A percentile compares a stretch with the other conserved stretches of the same genome.
phyloP scores from a whole-genome alignment of 805 yeast genomes.

The Lipomyces sp. region DNA sequence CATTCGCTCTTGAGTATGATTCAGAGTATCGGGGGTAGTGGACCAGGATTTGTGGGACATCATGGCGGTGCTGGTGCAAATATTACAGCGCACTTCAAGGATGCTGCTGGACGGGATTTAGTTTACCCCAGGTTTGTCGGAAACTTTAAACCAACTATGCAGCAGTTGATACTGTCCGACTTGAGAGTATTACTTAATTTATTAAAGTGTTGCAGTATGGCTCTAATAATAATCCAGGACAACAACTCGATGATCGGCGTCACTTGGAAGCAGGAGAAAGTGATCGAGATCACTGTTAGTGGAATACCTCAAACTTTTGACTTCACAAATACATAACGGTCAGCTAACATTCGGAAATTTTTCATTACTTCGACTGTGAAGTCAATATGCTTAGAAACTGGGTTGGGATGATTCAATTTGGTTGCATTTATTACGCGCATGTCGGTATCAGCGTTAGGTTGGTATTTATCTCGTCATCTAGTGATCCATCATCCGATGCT shows the following conservation, averaged over 20 bases:
- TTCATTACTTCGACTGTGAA: not conserved
- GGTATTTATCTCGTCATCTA: not conserved
- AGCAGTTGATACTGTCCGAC: conserved; percentile 9
- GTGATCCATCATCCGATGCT: no score
- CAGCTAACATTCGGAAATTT: not conserved
- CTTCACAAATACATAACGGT: conserved; percentile 24
- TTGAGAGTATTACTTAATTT: conserved; percentile 14
- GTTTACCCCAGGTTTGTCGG: conserved; percentile 36
- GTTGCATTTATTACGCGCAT: not conserved
- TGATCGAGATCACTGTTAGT: conserved; percentile 21
- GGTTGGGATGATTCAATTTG: not conserved
- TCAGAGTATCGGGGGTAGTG: conserved; percentile 36
- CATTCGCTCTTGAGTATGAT: conserved; percentile 37
- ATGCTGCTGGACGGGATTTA: conserved; percentile 28
- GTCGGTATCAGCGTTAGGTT: not conserved
- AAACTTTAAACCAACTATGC: conserved; percentile 14
- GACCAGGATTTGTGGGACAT: conserved; percentile 5
- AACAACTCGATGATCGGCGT: conserved; percentile 15
- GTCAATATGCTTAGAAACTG: not conserved
- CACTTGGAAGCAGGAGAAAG: conserved; percentile 31
- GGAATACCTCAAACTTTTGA: conserved; percentile 28
- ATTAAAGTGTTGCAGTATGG: not conserved
- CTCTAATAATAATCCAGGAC: conserved; percentile 9
- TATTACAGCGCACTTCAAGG: conserved; percentile 20
- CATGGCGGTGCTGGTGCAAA: conserved; percentile 5